Conservation (phyloP, 2,329 filamentous ascomycete species). For the Trichoderma brevicompactum region DNA sequence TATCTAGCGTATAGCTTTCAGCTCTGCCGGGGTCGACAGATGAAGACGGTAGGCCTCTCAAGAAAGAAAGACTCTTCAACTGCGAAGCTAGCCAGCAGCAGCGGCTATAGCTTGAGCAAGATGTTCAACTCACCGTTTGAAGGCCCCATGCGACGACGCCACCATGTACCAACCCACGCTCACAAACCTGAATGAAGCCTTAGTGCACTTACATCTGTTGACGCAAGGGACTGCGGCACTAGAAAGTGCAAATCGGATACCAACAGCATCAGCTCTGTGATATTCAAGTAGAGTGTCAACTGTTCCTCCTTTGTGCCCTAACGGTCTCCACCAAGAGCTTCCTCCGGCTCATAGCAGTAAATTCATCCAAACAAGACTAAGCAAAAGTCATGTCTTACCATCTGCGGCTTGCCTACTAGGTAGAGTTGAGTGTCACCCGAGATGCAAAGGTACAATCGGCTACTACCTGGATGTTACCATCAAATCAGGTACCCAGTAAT, state of each 20-base stretch:
- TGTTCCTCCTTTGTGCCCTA: not conserved
- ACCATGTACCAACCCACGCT: not conserved
- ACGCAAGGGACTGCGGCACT: slow-evolving; percentile 3
- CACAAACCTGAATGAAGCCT: not conserved
- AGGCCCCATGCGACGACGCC: not conserved
- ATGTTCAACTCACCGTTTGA: not conserved
- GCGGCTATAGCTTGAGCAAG: not conserved
- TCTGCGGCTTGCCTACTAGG: slow-evolving; percentile 2
- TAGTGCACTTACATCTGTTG: not conserved
- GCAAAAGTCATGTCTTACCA: not conserved
- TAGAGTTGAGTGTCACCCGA: not conserved
- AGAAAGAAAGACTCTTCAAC: not conserved
- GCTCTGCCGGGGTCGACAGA: slow-evolving; percentile 12
- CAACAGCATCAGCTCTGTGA: not conserved
- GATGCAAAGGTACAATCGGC: not conserved
- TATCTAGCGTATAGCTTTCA: not conserved
- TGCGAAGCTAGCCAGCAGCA: not conserved
- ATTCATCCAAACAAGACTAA: not conserved
- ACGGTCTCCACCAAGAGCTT: not conserved
- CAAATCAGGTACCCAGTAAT: too few species aligned
- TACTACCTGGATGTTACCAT: not conserved
- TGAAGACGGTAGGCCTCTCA: not conserved
- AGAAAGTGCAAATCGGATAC: not conserved
- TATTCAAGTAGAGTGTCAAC: not conserved
- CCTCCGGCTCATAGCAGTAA: not conserved